Base-by-base conservation (phyloP, 768 basidiomycete genomes). In the Amanita brunnescens region DNA sequence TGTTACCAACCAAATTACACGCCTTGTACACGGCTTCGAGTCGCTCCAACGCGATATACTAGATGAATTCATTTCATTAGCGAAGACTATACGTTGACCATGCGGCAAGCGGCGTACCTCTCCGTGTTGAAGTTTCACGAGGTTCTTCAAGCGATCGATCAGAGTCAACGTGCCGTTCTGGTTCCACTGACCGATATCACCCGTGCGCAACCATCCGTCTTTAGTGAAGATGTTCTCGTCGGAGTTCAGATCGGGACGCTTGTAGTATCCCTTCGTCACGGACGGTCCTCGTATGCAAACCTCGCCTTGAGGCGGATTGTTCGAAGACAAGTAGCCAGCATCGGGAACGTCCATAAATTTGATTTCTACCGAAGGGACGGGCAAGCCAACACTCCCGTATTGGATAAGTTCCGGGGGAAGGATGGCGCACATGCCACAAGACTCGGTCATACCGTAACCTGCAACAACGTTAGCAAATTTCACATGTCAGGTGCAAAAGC, bases 371-470 rank as follows among this genome's bases (percentile, higher is more conserved):
- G 87, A 87, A 1, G 94, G 91, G 33, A 87, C 79, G 5, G 92
- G 91, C n/a, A 90, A 73, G 14, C 95, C 95, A 41, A 91, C 92
- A 8, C 74, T 62, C 13, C 84, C 82, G 61, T 80, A 86, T 39
- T 78, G 77, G 77, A 86, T 78, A 54, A 84, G 67, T 61, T 88
- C 87, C 1, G 93, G 94, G 3, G 91, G 90, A 20, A 96, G 75
- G 56, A 98, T 78, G 23, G 82, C 75, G 61, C 85, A 89, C 90
- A 95, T 92, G 35, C 89, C 90, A 60, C 87, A 84, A 1, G 90
- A 85, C 63, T 98, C 95, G n/a, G 95, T 99, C 81, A 98, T 84
- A 30, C 95, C 94, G 61, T 94, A 95, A 47, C 90, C 91, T 92
- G 53, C 20, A 42, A 35, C 55, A 33, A 38, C 57, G 23, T 35